Evolutionary conservation across 805 yeast species (phyloP).

Genomic region (Saccharomyces mikatae): DNA sequence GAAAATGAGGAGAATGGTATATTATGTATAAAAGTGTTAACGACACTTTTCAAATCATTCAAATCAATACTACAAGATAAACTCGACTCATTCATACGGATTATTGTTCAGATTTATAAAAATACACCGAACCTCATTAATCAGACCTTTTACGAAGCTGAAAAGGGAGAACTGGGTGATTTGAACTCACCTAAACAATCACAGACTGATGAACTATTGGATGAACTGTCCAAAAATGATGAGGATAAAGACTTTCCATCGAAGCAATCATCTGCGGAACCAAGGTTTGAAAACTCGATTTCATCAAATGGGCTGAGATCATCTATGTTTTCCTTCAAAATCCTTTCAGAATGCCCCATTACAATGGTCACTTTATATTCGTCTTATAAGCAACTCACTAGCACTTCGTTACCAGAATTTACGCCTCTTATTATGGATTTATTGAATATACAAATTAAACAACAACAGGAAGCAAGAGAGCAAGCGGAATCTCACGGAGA

Average conservation of each 20-base stretch:
- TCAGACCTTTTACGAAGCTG: slow-evolving; percentile 48
- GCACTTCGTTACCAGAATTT: slow-evolving; percentile 62
- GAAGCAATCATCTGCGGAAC: slow-evolving; percentile 1
- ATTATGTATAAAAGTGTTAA: slow-evolving; percentile 76
- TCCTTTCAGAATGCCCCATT: slow-evolving; percentile 92
- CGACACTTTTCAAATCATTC: slow-evolving; percentile 79
- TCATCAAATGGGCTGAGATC: slow-evolving; percentile 45
- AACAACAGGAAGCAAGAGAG: slow-evolving; percentile 62
- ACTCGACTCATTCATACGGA: slow-evolving; percentile 70
- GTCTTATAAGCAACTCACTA: slow-evolving; percentile 69
- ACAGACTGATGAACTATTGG: slow-evolving; percentile 3
- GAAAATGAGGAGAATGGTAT: slow-evolving; percentile 97
- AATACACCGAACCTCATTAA: slow-evolving; percentile 71
- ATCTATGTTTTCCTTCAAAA: slow-evolving; percentile 79
- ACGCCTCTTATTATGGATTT: slow-evolving; percentile 75
- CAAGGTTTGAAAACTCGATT: background rate
- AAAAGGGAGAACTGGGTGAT: background rate
- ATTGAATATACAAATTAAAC: slow-evolving; percentile 69
- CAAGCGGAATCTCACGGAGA: slow-evolving; percentile 49
- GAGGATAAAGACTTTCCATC: slow-evolving; percentile 7
- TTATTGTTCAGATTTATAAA: slow-evolving; percentile 67
- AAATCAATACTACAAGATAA: slow-evolving; percentile 57
- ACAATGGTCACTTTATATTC: slow-evolving; percentile 90
- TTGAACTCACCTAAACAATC: slow-evolving; percentile 2
- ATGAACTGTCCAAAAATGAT: slow-evolving; percentile 4